A percentile compares a stretch with the other conserved stretches of the same genome.
These are phyloP conservation scores for Lachancea lanzarotensis DNA, from an alignment of 805 yeast species.

Conservation along the genomic window DNA sequence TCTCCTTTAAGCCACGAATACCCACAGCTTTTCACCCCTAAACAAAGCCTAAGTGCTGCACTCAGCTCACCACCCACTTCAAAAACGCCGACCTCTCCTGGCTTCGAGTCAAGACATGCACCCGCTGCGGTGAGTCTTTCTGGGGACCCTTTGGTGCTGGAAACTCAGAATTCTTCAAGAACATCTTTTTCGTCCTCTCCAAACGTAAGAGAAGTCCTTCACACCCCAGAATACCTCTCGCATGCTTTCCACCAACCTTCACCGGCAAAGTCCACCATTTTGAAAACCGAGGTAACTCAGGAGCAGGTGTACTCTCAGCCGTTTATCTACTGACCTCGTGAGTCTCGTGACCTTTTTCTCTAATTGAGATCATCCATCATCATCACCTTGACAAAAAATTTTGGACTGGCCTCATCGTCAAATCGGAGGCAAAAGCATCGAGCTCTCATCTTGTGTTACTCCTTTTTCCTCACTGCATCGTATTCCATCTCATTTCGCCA, in stretches of 20 bases:
- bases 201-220: background rate
- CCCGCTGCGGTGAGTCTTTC: background rate
- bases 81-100: background rate
- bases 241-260: conserved; percentile 16
- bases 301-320: conserved; percentile 32
- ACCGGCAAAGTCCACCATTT: conserved; percentile 20
- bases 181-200: background rate
- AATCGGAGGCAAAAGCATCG: too few relatives aligned
- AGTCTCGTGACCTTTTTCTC: background rate
- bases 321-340: conserved; percentile 13
- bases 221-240: background rate
- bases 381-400: background rate
- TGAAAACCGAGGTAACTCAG: conserved; percentile 14
- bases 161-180: background rate
- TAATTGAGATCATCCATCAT: background rate
- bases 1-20: background rate
- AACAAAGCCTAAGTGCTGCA: background rate
- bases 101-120: background rate
- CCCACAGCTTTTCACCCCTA: background rate
- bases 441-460: too few relatives aligned
- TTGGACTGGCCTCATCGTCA: background rate
- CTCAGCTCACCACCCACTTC: background rate
- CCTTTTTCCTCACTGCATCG: background rate
- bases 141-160: background rate
- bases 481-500: background rate